Evolutionary conservation across 345 rosid species (phyloP), one percentile per base, ranked within the genome.

Genomic region (Noccaea bulbosa): DNA sequence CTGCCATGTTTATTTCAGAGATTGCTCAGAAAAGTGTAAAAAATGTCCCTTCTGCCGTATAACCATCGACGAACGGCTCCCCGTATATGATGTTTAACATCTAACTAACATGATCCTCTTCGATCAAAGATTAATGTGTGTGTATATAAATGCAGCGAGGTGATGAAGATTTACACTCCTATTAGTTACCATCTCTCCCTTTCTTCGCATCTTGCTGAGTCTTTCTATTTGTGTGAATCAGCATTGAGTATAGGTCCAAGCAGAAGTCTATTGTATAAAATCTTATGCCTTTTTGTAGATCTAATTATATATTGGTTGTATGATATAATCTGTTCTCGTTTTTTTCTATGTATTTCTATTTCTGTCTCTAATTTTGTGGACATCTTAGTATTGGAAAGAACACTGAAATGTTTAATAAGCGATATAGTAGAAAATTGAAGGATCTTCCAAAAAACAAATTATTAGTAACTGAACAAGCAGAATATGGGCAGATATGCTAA

Each of bases 31-130:
- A 59, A 94, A 86, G 83, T 94, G 99, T 78, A 86, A 88, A 63
- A 89, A 88, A 71, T 94, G 99, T 70, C 99, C 99, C 3, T 83
- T 91, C 48, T 94, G 99, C 80, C 90, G 96, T 37, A 72, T 83
- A 65, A 60, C 78, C 54, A 82, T 91, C 1, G 89, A 91, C 77
- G 89, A 94, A 81, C 85, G 93, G 41, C 79, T 94, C 40, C 83
- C 93, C 11, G 97, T 94, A 60, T 94, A 88, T 55, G 98, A 91
- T 79, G 99, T 89, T 73, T 94, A 84, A 73, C 65, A 56, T 67
- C 63, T 75, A 65, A 78, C 67, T 6, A 65, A 78, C 67, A 4
- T 40, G 48, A 47, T 53, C 50, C 16, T 62, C 79, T 69, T 75
- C 33, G 40, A 35, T 33, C 43, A 55, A 27, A 40, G 14, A 58